Base-by-base conservation (phyloP, 1,139 yeast genomes). In the Yamadazyma sp. region DNA sequence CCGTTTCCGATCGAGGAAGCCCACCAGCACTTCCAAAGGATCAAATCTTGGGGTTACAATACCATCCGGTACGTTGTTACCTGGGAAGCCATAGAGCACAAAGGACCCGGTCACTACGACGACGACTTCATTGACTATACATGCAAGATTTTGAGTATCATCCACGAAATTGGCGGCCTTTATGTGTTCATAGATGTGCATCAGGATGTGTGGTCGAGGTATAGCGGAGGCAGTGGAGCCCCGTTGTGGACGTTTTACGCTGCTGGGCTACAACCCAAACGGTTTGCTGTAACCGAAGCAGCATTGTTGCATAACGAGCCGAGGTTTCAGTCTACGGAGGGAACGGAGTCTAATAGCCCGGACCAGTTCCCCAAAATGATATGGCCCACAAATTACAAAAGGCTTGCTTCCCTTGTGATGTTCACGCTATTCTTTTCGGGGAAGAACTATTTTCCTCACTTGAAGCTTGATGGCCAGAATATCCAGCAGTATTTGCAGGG, bases 231-330 rank as follows among this genome's bases (percentile, higher is more conserved):
- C 1, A 83, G 91, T 43, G 98, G 98, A 15, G 96, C 97, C 5
- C 97, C 98, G 0, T 53, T 87, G 61, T 91, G 98, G 98, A 89
- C 97, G 0, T 63, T 88, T n/a, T 83, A 86, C 54, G 94, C 95
- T n/a, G 95, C 94, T 3, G 97, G 97, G 1, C 66, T 91, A 38
- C 80, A 91, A 39, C 97, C 97, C 0, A 66, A 61, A 17, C 62
- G 77, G n/a, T 87, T 91, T 53, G 60, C 73, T 0, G 67, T 47
- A 1, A 84, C 91, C 0, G 84, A 83, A 46, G 94, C 95, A 1
- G 88, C 95, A 0, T 63, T 87, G 11, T 55, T 86, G n/a, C 95
- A 87, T 53, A 81, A 83, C 50, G 71, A 69, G 29, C 53, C 67
- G 1, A 49, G 66, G 17, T 70, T 56, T 44, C 61, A 60, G 20